Evolutionary conservation across 1,284 basidiomycete species (phyloP), one percentile per base, ranked within the genome.

Genomic region (Mycocalia duriaeana): DNA sequence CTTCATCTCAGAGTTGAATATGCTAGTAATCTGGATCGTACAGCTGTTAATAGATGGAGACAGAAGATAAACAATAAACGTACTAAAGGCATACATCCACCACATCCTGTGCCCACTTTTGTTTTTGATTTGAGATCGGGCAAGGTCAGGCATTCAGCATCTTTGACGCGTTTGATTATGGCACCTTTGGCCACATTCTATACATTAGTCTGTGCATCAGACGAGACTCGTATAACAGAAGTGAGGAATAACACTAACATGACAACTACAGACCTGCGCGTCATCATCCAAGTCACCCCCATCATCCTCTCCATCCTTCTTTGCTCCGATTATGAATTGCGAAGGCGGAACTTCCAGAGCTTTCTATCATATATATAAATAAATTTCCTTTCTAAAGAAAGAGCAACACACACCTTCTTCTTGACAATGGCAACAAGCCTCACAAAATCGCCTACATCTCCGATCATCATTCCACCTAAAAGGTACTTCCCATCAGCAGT

Each of bases 391-490:
- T n/a, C n/a, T n/a, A n/a, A n/a, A n/a, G n/a, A n/a, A n/a, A n/a
- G n/a, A n/a, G n/a, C n/a, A n/a, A n/a, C n/a, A n/a, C 19, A 22
- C 24, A 73, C 79, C 68, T 77, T 81, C 69, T 88, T 88, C 70
- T 84, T 87, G 38, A 85, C 81, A 25, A 89, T 70, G 4, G 80
- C 70, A 9, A 89, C 76, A 4, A 89, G 70, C 64, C 87, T 89
- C 52, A 81, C 75, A 55, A 79, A 90, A 60, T 88, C 83, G 38
- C 71, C 73, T 24, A 81, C 79, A 57, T 90, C 86, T 2, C 87
- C 87, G 13, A 90, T 79, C 85, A 90, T 88, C 78, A 89, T 89
- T 2, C 87, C 87, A 6, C 87, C 87, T 4, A 91, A 64, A 3
- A 91, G 67, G 53, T 85, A 76, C 61, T 82, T 82, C 16, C 87